A percentile compares a stretch with the other conserved stretches of the same genome.
Evolutionary conservation across 768 basidiomycete genomes (phyloP).

Genomic region (Naematelia encephala): DNA sequence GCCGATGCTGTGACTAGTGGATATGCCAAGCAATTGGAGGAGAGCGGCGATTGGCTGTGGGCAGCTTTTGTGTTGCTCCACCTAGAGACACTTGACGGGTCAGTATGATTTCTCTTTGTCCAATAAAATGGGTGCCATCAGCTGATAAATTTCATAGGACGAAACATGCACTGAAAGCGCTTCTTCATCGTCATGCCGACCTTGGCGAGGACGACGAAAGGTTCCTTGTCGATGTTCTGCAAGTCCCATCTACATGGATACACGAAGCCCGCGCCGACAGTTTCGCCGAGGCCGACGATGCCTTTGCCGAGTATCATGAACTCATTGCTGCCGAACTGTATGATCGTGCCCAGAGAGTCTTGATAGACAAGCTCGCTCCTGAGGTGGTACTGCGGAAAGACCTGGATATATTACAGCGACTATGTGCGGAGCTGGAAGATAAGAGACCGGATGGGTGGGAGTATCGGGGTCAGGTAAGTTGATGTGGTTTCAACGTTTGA

Average conservation of each 20-base stretch:
- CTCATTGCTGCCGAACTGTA: slow-evolving; percentile 69
- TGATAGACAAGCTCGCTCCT: slow-evolving; percentile 79
- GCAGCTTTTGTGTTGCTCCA: slow-evolving; percentile 86
- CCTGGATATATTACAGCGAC: slow-evolving; percentile 60
- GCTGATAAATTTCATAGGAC: slow-evolving; percentile 57
- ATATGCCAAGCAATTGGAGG: slow-evolving; percentile 85
- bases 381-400: slow-evolving; percentile 76
- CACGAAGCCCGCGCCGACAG: slow-evolving; percentile 78
- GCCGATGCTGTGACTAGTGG: slow-evolving; percentile 78
- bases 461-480: slow-evolving; percentile 70
- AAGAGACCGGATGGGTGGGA: slow-evolving; percentile 71
- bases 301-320: slow-evolving; percentile 72
- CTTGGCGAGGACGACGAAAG: slow-evolving; percentile 31
- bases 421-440: slow-evolving; percentile 66
- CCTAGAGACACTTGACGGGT: slow-evolving; percentile 77
- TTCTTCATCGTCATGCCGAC: slow-evolving; percentile 61
- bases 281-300: slow-evolving; percentile 61
- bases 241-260: slow-evolving; percentile 83
- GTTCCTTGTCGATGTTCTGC: slow-evolving; percentile 63
- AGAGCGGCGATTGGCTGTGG: slow-evolving; percentile 73
- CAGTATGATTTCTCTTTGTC: slow-evolving; percentile 40
- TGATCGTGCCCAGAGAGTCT: slow-evolving; percentile 74
- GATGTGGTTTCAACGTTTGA: too few species aligned
- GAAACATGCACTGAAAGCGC: slow-evolving; percentile 73
- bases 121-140: background rate